Evolutionary conservation across 2,329 filamentous ascomycete genomes (phyloP).

Genomic region (Ophiosphaerella narmari): DNA sequence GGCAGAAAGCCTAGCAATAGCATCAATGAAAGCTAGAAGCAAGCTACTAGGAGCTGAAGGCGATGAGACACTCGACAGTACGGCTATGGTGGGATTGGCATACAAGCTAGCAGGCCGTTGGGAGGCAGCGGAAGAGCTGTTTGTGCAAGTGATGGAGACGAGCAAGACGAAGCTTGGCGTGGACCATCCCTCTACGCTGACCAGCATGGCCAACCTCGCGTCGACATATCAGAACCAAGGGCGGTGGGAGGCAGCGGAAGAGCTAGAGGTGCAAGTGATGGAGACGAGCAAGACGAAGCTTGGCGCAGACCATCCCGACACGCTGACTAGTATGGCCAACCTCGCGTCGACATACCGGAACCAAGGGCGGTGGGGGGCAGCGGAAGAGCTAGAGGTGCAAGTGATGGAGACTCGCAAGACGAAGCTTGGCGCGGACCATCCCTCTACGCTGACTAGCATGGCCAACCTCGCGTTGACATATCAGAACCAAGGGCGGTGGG

Average conservation of each 20-base stretch:
- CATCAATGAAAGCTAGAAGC: background rate
- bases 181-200: no score
- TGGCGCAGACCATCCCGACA: slow-evolving; percentile 1
- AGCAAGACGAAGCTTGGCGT: no score
- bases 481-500: no score
- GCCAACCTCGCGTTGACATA: no score
- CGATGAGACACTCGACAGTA: background rate
- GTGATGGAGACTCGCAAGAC: no score
- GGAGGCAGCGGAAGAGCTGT: no score
- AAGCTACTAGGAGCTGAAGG: background rate
- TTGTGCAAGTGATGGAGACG: no score
- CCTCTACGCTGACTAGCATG: no score
- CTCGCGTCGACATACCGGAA: background rate
- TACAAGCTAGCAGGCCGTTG: slow-evolving; percentile 4
- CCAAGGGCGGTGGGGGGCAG: slow-evolving; percentile 2
- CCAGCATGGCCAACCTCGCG: no score
- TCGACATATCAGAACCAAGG: no score
- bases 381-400: slow-evolving; percentile 4
- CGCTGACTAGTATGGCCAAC: background rate
- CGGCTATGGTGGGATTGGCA: background rate
- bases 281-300: background rate
- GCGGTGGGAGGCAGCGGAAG: no score
- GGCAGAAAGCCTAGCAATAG: background rate
- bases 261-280: slow-evolving; percentile 12
- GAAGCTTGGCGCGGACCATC: no score